Evolutionary conservation across 2,329 filamentous ascomycete species (phyloP).

Genomic region (Beauveria caledonica): DNA sequence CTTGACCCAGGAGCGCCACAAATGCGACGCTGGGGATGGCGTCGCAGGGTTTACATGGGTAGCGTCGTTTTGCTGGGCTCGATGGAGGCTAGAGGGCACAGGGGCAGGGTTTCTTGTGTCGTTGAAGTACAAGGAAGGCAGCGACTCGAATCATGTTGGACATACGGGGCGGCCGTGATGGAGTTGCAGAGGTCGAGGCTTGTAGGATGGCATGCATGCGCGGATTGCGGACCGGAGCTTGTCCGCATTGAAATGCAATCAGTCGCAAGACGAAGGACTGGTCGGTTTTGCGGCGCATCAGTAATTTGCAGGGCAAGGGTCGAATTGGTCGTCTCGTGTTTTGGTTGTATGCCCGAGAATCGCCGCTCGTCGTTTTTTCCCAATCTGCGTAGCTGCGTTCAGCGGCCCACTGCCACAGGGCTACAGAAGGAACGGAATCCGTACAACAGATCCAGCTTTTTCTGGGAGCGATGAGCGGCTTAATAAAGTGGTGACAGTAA

Average conservation of each 20-base stretch:
- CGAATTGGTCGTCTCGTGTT: neutral
- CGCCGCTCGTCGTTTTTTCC: no score
- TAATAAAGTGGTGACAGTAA: no score
- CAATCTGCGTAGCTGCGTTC: no score
- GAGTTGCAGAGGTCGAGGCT: neutral
- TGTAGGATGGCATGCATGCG: neutral
- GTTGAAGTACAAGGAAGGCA: neutral
- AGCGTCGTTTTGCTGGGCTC: neutral
- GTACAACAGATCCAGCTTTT: no score
- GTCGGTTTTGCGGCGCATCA: no score
- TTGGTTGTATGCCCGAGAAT: no score
- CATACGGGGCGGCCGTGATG: neutral
- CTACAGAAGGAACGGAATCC: no score
- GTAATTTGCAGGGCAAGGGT: neutral
- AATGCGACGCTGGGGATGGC: neutral
- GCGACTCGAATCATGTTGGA: conserved; percentile 3
- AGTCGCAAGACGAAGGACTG: neutral
- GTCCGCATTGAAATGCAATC: neutral
- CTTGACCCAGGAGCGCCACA: conserved; percentile 1
- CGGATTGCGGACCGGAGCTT: neutral
- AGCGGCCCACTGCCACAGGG: no score
- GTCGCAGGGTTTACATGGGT: neutral
- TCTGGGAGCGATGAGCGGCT: no score
- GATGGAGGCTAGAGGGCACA: neutral
- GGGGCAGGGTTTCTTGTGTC: neutral